Conservation (phyloP, 805 yeast genomes). For the Limtongozyma cylindracea region DNA sequence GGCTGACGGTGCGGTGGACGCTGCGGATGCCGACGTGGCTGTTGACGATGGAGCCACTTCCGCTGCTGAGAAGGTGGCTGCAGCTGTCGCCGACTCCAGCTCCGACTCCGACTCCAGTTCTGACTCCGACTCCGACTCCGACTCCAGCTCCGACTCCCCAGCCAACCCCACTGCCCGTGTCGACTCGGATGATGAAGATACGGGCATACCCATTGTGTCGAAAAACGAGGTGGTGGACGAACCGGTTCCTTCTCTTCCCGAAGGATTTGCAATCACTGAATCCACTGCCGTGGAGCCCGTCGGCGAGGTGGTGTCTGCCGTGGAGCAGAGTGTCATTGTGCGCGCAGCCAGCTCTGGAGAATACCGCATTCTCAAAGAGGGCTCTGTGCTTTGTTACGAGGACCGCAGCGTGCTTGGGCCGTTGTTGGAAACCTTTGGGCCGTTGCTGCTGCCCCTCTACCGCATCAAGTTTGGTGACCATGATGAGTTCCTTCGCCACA, state of each 20-base stretch:
- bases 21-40: too few species aligned
- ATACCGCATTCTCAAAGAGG: conserved; percentile 57
- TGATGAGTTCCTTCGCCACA: conserved; percentile 21
- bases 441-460: conserved; percentile 58
- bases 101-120: conserved; percentile 1
- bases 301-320: conserved; percentile 44
- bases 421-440: conserved; percentile 75
- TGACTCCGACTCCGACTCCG: conserved; percentile 1
- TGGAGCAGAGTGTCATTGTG: conserved; percentile 48
- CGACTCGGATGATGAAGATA: conserved; percentile 17
- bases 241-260: conserved; percentile 40
- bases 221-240: conserved; percentile 57
- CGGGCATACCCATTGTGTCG: conserved; percentile 45
- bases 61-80: too few species aligned
- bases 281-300: conserved; percentile 41
- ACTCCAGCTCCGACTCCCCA: conserved; percentile 1
- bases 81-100: conserved; percentile 1
- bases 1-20: too few species aligned
- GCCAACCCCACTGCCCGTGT: conserved; percentile 1
- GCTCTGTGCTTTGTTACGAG: conserved; percentile 54
- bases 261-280: conserved; percentile 29
- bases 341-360: conserved; percentile 65
- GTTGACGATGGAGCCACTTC: too few species aligned
- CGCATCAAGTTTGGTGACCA: conserved; percentile 37
- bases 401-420: conserved; percentile 52